These are phyloP conservation scores for Colletotrichum truncatum DNA, from an alignment of 2,329 filamentous ascomycete species.

Conservation along the genomic window DNA sequence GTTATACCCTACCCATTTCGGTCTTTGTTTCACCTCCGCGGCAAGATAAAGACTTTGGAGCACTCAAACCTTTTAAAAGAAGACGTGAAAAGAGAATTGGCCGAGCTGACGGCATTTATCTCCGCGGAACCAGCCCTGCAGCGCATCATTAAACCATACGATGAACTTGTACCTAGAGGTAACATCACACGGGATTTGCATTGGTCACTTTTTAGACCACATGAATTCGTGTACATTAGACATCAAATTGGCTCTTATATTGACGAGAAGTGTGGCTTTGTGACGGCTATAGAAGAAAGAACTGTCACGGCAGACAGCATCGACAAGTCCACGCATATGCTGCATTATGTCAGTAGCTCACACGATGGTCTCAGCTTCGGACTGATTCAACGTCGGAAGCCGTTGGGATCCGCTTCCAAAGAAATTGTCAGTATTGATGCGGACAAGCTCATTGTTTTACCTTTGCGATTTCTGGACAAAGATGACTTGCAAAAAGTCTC, in stretches of 20 bases:
- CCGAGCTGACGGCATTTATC: too few species aligned
- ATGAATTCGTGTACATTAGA: not conserved
- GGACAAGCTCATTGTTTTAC: not conserved
- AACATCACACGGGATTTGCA: not conserved
- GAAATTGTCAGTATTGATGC: not conserved
- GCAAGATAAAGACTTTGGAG: too few species aligned
- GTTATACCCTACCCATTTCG: too few species aligned
- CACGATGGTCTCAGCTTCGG: not conserved
- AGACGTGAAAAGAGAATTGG: too few species aligned
- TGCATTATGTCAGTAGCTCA: fast-evolving
- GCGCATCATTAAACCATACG: too few species aligned
- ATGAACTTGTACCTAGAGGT: not conserved
- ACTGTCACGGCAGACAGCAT: not conserved
- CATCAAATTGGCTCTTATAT: not conserved
- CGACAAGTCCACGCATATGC: not conserved
- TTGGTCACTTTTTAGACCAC: not conserved
- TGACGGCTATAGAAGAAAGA: not conserved
- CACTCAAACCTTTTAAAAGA: too few species aligned
- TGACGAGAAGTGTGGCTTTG: not conserved
- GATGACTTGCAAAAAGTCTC: fast-evolving
- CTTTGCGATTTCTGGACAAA: not conserved
- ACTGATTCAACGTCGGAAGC: fast-evolving
- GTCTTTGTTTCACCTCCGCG: too few species aligned
- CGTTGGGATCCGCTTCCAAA: not conserved
- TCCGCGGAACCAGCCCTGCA: too few species aligned